phyloP scores from a whole-genome alignment of 257 asterid species.

The Solanum chiquidenum region DNA sequence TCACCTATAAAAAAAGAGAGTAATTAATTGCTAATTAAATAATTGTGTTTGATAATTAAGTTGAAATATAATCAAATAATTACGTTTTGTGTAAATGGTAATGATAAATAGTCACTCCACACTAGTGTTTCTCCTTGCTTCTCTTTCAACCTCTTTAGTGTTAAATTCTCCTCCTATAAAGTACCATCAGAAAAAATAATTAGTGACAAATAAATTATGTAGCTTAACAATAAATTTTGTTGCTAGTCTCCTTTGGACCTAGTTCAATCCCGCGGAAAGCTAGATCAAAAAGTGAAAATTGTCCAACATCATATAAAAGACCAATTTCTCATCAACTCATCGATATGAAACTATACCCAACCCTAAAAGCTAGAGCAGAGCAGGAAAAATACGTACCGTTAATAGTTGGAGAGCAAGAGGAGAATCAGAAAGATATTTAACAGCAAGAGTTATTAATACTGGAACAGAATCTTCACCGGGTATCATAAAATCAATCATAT shows the following conservation, averaged over 20 bases:
- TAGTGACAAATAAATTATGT: not conserved
- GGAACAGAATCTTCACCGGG: constrained; percentile 99
- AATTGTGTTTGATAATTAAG: not conserved
- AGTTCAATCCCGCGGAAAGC: not conserved
- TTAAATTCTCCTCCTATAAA: constrained; percentile 66
- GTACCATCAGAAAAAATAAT: not conserved
- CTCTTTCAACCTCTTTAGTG: constrained; percentile 44
- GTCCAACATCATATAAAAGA: not conserved
- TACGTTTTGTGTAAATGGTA: constrained; percentile 77
- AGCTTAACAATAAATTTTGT: not conserved
- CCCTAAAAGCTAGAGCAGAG: not conserved
- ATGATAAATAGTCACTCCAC: constrained; percentile 63
- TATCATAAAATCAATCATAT: constrained; percentile 77
- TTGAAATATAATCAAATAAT: not conserved
- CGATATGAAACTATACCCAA: accelerated
- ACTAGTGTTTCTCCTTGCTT: constrained; percentile 39
- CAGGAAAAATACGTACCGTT: constrained; percentile 18
- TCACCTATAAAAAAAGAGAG: constrained; percentile 34
- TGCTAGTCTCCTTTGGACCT: not conserved
- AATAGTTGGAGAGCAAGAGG: constrained; percentile 65
- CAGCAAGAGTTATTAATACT: constrained; percentile 68
- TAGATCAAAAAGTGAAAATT: not conserved
- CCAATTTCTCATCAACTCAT: not conserved
- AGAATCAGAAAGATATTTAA: constrained; percentile 71
- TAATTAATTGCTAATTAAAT: not conserved